These are phyloP conservation scores for Balakata baccata DNA, from an alignment of 345 rosid genomes.

Conservation along the genomic window DNA sequence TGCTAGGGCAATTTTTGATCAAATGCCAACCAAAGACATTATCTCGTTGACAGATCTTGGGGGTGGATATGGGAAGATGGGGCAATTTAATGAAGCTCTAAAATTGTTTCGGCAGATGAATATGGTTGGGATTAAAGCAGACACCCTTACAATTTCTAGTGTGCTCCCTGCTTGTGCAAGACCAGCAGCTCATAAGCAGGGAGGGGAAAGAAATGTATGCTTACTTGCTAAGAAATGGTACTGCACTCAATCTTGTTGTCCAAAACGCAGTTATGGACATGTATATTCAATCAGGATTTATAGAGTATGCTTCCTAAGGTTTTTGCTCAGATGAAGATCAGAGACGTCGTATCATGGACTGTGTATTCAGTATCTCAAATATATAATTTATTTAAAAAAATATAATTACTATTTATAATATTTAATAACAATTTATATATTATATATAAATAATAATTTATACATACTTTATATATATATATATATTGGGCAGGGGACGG, in stretches of 20 bases:
- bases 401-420: no score
- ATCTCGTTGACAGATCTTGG: slow-evolving; percentile 49
- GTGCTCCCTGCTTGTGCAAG: slow-evolving; percentile 55
- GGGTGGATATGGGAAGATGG: slow-evolving; percentile 38
- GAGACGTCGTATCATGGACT: slow-evolving; percentile 49
- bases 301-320: slow-evolving; percentile 36
- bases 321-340: slow-evolving; percentile 35
- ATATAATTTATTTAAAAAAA: no score
- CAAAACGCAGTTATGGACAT: slow-evolving; percentile 53
- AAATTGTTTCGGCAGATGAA: slow-evolving; percentile 46
- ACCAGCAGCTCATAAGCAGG: slow-evolving; percentile 41
- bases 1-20: slow-evolving; percentile 36
- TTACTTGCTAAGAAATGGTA: slow-evolving; percentile 44
- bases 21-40: slow-evolving; percentile 44
- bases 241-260: slow-evolving; percentile 25
- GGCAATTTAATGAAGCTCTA: slow-evolving; percentile 44
- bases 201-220: slow-evolving; percentile 52
- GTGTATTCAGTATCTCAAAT: no score
- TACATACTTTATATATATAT: no score
- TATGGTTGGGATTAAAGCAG: slow-evolving; percentile 34
- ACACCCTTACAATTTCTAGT: slow-evolving; percentile 35
- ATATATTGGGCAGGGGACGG: no score
- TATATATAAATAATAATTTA: no score
- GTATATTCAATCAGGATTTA: slow-evolving; percentile 46
- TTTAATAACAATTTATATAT: no score